These are phyloP conservation scores for Umbelopsis isabellina DNA, from an alignment of 192 early-diverging fungal species.

Conservation along the genomic window DNA sequence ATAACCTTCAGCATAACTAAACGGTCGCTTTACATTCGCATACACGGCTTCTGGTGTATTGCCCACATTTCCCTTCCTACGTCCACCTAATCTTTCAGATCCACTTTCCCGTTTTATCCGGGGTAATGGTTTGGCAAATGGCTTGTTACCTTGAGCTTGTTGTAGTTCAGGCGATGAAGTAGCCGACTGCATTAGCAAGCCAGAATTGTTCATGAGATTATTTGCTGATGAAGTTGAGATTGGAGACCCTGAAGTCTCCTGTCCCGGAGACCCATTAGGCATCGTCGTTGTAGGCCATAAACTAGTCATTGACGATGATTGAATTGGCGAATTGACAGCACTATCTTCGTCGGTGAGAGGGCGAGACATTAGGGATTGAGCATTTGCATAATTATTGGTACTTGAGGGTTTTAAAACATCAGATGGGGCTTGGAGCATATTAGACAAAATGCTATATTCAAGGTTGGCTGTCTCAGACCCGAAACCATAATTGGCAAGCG, in stretches of 20 bases:
- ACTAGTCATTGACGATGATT: not conserved
- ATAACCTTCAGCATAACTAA: conserved; percentile 92
- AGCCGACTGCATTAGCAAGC: conserved; percentile 13
- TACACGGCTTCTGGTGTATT: conserved; percentile 76
- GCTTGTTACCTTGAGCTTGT: not conserved
- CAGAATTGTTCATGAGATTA: not conserved
- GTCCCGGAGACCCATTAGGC: conserved; percentile 17
- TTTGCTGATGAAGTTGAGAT: not conserved
- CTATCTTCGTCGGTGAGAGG: not conserved
- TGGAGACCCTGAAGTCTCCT: conserved; percentile 9
- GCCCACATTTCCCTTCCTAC: conserved; percentile 13
- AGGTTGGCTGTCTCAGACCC: conserved; percentile 87
- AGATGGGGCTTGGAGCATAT: conserved; percentile 79
- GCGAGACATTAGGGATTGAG: conserved; percentile 9
- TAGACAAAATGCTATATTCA: conserved; percentile 88
- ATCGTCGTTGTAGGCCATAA: not conserved
- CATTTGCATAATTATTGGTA: conserved; percentile 17
- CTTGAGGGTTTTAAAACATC: conserved; percentile 8
- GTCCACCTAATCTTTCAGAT: conserved; percentile 10
- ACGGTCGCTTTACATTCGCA: conserved; percentile 79
- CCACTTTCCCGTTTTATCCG: conserved; percentile 7
- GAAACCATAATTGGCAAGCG: conserved; percentile 64
- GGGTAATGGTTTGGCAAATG: conserved; percentile 17
- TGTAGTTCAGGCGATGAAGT: conserved; percentile 16
- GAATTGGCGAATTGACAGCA: not conserved